Base-by-base conservation (phyloP, 1,284 basidiomycete genomes). In the Rugosomyces carneus region DNA sequence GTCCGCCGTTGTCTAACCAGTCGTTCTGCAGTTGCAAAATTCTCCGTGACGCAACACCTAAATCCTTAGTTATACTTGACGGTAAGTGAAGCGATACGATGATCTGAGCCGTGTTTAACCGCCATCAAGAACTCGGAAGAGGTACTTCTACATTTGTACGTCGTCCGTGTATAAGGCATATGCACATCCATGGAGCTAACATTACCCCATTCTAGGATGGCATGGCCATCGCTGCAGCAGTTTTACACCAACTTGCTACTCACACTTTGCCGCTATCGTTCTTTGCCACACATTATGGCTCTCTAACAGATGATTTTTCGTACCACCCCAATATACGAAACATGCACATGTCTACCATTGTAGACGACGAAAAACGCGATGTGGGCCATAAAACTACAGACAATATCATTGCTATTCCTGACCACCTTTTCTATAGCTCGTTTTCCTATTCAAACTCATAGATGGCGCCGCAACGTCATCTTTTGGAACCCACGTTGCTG, bases 181-280 rank as follows among this genome's bases (percentile, higher is more conserved):
- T 34, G 2, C 8, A 15, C 15, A 13, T 16, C n/a, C n/a, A 47
- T 49, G 35, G 29, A 8, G 9, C 40, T 19, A 45, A 45, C 37
- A 44, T 32, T n/a, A 44, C 20, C 15, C 34, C 58, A 19, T 68
- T 64, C 0, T 65, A 92, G 80, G 93, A 97, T 63, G 93, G 93
- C 15, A 93, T 95, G 88, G 91, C 92, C 9, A 95, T 97, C 55
- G 93, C 93, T 40, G 87, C 85, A 45, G 89, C 93, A n/a, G 93
- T 97, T 10, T 65, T 96, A 27, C 93, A 96, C 61, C 82, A 93
- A 62, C 75, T 96, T 6, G 89, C 93, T 0, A 95, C 93, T 0
- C 89, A 91, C 58, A 93, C 89, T 0, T 71, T 95, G 2, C 85
- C 93, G 4, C 68, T 97, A 9, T 79, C 84, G 3, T 89, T 89